These are phyloP conservation scores for Podosphaera fusca DNA, from an alignment of 2,329 filamentous ascomycete genomes.

Conservation along the genomic window DNA sequence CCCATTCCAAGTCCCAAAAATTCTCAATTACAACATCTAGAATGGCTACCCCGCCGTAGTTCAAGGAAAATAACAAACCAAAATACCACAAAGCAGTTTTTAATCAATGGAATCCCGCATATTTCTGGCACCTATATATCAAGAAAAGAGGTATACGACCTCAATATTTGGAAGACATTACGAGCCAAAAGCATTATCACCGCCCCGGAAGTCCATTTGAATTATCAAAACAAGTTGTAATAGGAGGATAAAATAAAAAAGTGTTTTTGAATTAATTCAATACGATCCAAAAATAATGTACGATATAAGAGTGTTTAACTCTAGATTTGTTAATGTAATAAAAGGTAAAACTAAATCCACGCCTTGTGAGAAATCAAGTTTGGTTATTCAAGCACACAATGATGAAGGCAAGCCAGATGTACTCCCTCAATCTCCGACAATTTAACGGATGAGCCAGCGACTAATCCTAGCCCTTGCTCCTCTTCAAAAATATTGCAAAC, in stretches of 20 bases:
- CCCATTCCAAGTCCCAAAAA: no score
- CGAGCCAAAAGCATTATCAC: not conserved
- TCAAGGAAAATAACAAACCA: not conserved
- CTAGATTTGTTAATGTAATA: not conserved
- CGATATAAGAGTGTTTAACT: not conserved
- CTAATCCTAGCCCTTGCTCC: not conserved
- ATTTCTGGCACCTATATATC: not conserved
- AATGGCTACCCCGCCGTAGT: not conserved
- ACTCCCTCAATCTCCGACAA: not conserved
- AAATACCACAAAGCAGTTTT: not conserved
- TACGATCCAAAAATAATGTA: not conserved
- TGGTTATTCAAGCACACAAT: not conserved
- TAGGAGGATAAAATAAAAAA: not conserved
- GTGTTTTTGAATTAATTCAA: not conserved
- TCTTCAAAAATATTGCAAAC: not conserved
- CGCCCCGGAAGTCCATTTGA: not conserved
- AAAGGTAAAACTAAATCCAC: not conserved
- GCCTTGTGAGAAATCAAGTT: not conserved
- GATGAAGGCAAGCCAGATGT: not conserved
- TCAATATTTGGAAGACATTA: not conserved
- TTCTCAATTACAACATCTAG: no score
- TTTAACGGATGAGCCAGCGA: not conserved
- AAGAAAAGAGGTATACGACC: not conserved
- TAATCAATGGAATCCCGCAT: not conserved
- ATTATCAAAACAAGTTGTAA: not conserved